Evolutionary conservation across 768 basidiomycete genomes (phyloP).

Genomic region (Calocybe indica): DNA sequence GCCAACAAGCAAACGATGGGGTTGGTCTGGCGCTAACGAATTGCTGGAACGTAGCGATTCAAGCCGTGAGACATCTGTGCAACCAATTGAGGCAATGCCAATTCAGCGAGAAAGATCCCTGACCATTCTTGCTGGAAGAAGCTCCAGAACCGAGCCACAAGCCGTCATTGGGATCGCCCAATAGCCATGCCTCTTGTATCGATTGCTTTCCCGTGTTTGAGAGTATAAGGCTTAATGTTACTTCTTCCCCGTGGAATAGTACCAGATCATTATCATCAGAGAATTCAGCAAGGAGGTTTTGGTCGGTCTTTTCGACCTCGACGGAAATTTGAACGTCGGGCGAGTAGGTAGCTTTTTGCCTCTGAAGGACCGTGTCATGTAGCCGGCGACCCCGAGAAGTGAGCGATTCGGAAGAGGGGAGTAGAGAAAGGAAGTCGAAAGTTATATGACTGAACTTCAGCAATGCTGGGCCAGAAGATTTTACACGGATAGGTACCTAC

Average conservation of each 20-base stretch:
- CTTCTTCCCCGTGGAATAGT: constrained; percentile 67
- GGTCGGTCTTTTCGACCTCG: constrained; percentile 57
- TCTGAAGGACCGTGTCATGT: constrained; percentile 67
- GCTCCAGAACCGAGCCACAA: constrained; percentile 42
- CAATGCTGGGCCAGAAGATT: constrained; percentile 41
- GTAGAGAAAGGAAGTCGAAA: constrained; percentile 69
- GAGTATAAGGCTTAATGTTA: constrained; percentile 47
- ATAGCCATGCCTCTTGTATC: constrained; percentile 68
- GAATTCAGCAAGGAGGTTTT: constrained; percentile 56
- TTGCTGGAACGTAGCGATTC: constrained; percentile 41
- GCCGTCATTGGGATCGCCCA: constrained; percentile 55
- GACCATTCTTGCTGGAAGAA: too few species aligned
- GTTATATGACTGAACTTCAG: constrained; percentile 51
- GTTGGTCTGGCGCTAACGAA: constrained; percentile 40
- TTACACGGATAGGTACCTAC: constrained; percentile 62
- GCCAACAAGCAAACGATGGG: constrained; percentile 38
- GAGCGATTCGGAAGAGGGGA: constrained; percentile 63
- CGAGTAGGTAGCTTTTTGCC: constrained; percentile 65
- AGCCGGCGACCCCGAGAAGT: constrained; percentile 69
- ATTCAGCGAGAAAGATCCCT: too few species aligned
- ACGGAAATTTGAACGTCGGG: constrained; percentile 57
- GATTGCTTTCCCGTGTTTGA: constrained; percentile 58
- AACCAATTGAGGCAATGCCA: too few species aligned
- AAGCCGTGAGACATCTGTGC: too few species aligned
- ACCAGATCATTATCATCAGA: constrained; percentile 45